Evolutionary conservation across 768 basidiomycete genomes (phyloP).

Genomic region (Russula sp.): DNA sequence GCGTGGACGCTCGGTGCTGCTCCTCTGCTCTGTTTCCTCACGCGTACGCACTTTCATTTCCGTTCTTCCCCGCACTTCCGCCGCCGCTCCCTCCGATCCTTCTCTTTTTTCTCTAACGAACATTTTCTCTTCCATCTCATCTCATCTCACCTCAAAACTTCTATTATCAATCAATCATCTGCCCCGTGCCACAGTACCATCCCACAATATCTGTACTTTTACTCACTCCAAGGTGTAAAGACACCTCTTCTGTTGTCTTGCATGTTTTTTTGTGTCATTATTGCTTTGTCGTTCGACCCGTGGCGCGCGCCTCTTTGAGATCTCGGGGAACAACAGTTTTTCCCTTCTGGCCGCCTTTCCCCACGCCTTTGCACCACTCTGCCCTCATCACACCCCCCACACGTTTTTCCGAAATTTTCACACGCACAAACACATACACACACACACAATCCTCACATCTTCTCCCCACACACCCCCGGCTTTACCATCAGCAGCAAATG

Average conservation of each 20-base stretch:
- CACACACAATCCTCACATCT: background rate
- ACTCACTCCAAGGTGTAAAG: background rate
- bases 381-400: constrained; percentile 10
- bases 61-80: constrained; percentile 14
- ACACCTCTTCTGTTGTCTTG: background rate
- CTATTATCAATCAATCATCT: constrained; percentile 5
- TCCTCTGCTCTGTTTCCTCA: constrained; percentile 7
- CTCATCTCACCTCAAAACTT: constrained; percentile 1
- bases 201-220: constrained; percentile 5
- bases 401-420: constrained; percentile 19
- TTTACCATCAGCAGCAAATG: background rate
- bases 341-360: background rate
- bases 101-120: constrained; percentile 9
- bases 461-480: background rate
- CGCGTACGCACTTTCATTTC: constrained; percentile 18
- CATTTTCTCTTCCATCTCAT: constrained; percentile 13
- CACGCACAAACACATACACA: background rate
- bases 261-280: constrained; percentile 7
- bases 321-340: constrained; percentile 5
- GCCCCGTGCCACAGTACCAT: background rate
- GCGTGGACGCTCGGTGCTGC: constrained; percentile 13
- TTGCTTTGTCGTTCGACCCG: background rate
- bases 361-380: background rate
- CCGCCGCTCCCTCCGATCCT: background rate
- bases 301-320: background rate